phyloP scores from a whole-genome alignment of 2,329 filamentous ascomycete genomes.

The Sclerotinia trifoliorum region DNA sequence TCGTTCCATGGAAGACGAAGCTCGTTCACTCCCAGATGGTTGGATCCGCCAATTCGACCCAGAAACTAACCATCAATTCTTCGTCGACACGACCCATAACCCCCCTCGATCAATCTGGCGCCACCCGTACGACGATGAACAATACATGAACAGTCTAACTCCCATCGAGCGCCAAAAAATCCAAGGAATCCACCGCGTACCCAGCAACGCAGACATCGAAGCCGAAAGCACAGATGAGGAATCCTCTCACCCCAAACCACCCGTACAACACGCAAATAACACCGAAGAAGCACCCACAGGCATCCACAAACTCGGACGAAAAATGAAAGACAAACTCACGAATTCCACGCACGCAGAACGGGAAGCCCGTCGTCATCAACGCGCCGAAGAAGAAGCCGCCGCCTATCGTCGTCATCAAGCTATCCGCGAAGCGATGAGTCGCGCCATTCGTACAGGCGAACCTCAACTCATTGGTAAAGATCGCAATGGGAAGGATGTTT shows the following conservation, averaged over 20 bases:
- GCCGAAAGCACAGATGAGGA: constrained; percentile 50
- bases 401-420: constrained; percentile 51
- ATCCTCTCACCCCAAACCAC: neutral
- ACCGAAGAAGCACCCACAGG: constrained; percentile 35
- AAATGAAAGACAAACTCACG: constrained; percentile 60
- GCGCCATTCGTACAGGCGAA: constrained; percentile 53
- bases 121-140: constrained; percentile 59
- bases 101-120: constrained; percentile 60
- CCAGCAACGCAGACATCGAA: constrained; percentile 44
- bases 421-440: constrained; percentile 50
- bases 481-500: constrained; percentile 53
- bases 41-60: constrained; percentile 59
- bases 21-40: constrained; percentile 52
- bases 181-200: constrained; percentile 40
- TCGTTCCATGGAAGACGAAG: constrained; percentile 62
- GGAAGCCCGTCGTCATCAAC: constrained; percentile 45
- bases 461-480: constrained; percentile 57
- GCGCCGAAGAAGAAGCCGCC: constrained; percentile 49
- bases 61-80: constrained; percentile 57
- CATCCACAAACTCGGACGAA: constrained; percentile 51
- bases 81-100: constrained; percentile 55
- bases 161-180: constrained; percentile 51
- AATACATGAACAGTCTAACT: constrained; percentile 50
- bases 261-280: constrained; percentile 35
- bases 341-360: constrained; percentile 56